phyloP scores from a whole-genome alignment of 2,329 filamentous ascomycete species.

The Rachicladosporium sp. region DNA sequence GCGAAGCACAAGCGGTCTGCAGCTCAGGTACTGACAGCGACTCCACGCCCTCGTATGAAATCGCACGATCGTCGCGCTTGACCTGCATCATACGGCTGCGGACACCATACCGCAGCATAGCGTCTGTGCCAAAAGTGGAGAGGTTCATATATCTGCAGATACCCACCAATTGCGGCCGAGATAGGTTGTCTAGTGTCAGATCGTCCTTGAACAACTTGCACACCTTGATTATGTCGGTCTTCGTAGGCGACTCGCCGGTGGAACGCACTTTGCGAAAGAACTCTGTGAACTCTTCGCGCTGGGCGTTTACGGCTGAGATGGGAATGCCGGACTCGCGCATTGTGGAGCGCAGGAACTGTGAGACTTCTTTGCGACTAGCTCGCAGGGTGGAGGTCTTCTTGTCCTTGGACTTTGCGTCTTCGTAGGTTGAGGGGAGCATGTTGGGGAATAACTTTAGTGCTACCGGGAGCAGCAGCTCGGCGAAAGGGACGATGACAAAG shows the following conservation, averaged over 20 bases:
- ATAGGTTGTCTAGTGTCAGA: constrained; percentile 90
- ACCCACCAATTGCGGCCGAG: constrained; percentile 84
- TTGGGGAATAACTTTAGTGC: constrained; percentile 95
- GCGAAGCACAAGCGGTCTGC: constrained; percentile 80
- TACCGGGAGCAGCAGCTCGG: constrained; percentile 80
- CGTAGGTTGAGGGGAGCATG: constrained; percentile 91
- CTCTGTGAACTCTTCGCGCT: constrained; percentile 85
- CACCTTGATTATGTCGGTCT: constrained; percentile 90
- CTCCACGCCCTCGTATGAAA: constrained; percentile 86
- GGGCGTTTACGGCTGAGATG: constrained; percentile 68
- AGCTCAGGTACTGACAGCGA: constrained; percentile 87
- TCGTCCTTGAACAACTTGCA: constrained; percentile 99
- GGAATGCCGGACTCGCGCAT: constrained; percentile 88
- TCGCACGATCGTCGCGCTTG: constrained; percentile 93
- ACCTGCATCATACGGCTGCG: constrained; percentile 98
- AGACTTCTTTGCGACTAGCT: constrained; percentile 85
- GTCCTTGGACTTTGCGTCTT: constrained; percentile 82
- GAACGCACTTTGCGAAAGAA: constrained; percentile 94
- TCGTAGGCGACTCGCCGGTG: constrained; percentile 79
- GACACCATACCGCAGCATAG: constrained; percentile 94
- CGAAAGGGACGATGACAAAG: constrained; percentile 93
- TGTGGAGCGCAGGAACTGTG: constrained; percentile 75
- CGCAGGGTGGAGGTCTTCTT: constrained; percentile 71
- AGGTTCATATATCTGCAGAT: constrained; percentile 99
- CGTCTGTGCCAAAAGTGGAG: constrained; percentile 91